Base-by-base conservation (phyloP, 2,329 filamentous ascomycete genomes). In the Fusarium aywerte region DNA sequence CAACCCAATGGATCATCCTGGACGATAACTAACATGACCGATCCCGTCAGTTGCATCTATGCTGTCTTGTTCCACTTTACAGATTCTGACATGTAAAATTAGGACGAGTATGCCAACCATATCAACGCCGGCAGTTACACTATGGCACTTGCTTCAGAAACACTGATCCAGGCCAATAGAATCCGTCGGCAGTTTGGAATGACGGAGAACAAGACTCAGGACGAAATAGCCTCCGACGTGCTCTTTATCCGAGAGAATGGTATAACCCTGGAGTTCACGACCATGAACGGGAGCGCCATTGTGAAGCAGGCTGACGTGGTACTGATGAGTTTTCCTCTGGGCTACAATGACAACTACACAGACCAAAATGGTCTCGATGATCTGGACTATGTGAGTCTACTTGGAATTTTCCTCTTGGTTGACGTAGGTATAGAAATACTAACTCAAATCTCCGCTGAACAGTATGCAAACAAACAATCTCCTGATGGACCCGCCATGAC, bases 21-120 rank as follows among this genome's bases (percentile, higher is more conserved):
- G 55, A 45, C 32, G 4, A 58, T 58, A 3, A 56, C 31, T 0
- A 58, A 58, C 4, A 58, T 58, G 55, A 58, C 55, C 0, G 55
- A 58, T 2, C 49, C 55, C 0, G 55, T 58, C 25, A 2, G 54
- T 55, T 27, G 4, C 7, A 27, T 27, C 8, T 7, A 11, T 11
- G 2, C 2, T 1, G 3, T 4, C 4, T 1, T 4, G 3, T 0
- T 1, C 0, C 4, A 8, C 1, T 4, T 0, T 18, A 1, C 5
- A 1, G 18, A n/a, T 9, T 2, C 20, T 58, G 13, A 58, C 3
- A 0, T 4, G 1, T 13, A 1, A 1, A 5, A 7, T n/a, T 2
- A 56, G 55, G 55, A 58, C 2, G 55, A 58, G 12, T 58, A 58
- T 27, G 55, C 55, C 0, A 58, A 58, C 7, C 55, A 58, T 13